These are phyloP conservation scores for Saccharomycodes ludwigii DNA, from an alignment of 805 yeast genomes.

Conservation along the genomic window DNA sequence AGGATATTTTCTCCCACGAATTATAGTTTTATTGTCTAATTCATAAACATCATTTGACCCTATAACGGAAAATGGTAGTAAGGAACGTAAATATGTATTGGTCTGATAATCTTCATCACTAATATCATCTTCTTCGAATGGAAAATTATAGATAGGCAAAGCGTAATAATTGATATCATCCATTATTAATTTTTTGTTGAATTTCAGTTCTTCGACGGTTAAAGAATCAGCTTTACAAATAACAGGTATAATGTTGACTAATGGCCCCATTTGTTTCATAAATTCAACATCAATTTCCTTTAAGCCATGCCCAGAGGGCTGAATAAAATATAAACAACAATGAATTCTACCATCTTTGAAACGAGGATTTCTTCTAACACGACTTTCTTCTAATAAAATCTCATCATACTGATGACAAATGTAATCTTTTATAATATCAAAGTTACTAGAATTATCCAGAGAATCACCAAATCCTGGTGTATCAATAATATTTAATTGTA, in stretches of 20 bases:
- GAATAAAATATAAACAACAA: conserved; percentile 61
- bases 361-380: conserved; percentile 75
- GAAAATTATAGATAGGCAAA: conserved; percentile 66
- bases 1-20: conserved; percentile 44
- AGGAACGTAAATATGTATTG: conserved; percentile 48
- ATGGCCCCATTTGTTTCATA: conserved; percentile 64
- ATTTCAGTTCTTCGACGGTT: conserved; percentile 61
- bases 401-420: conserved; percentile 76
- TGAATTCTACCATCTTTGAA: conserved; percentile 79
- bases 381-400: conserved; percentile 64
- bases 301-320: conserved; percentile 76
- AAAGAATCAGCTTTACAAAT: conserved; percentile 79
- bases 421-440: conserved; percentile 62
- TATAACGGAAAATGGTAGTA: conserved; percentile 56
- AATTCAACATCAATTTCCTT: conserved; percentile 67
- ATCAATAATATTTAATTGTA: conserved; percentile 62
- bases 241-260: conserved; percentile 78
- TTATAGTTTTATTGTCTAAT: conserved; percentile 26
- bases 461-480: conserved; percentile 79
- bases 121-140: conserved; percentile 39
- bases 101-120: conserved; percentile 57
- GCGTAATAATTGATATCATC: conserved; percentile 64
- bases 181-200: conserved; percentile 60
- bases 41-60: conserved; percentile 56
- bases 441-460: conserved; percentile 53